Conservation (phyloP, 2,329 filamentous ascomycete genomes). For the Cadophora sp. region DNA sequence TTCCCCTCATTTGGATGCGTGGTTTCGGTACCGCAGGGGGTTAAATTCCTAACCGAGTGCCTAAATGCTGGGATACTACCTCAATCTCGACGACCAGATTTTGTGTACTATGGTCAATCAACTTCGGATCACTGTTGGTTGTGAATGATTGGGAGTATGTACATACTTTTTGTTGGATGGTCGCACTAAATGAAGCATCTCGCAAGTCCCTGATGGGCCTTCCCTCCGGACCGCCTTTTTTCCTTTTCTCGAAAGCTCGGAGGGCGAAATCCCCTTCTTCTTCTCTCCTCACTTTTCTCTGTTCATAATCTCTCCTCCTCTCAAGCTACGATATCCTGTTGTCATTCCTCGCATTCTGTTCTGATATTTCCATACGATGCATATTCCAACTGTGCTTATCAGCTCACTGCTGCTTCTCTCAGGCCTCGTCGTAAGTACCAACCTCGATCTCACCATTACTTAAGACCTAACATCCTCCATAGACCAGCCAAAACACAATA, state of each 20-base stretch:
- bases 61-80: neutral
- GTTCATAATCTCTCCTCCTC: neutral
- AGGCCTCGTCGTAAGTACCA: neutral
- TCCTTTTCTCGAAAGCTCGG: neutral
- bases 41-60: neutral
- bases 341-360: neutral
- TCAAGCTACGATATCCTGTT: neutral
- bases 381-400: neutral
- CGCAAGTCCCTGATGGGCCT: neutral
- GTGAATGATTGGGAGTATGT: neutral
- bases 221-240: neutral
- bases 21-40: neutral
- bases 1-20: neutral
- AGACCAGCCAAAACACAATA: conserved; percentile 1
- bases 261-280: neutral
- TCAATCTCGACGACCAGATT: conserved; percentile 2
- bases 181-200: neutral
- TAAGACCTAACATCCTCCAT: neutral
- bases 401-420: neutral
- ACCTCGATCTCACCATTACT: too few relatives aligned
- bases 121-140: too few relatives aligned
- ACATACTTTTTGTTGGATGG: neutral
- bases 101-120: neutral
- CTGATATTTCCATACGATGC: neutral
- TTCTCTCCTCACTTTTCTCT: neutral